Evolutionary conservation across 2,329 filamentous ascomycete species (phyloP), one percentile per base, ranked within the genome.

Genomic region (Clarireedia sp.): DNA sequence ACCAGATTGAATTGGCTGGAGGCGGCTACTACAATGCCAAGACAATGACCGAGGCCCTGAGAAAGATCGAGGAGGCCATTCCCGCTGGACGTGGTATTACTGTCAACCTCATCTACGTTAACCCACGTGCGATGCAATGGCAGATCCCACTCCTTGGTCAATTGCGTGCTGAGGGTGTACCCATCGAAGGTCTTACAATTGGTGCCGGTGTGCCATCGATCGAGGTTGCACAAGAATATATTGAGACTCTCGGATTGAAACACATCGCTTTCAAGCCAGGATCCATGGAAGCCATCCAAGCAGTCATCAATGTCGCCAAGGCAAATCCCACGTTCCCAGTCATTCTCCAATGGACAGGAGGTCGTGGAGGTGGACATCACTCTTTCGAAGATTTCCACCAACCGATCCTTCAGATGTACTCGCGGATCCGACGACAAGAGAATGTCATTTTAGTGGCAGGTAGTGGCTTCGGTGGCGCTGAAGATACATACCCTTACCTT

Each of bases 341-440:
- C 51, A 83, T 96, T 52, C 76, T 96, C 59, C 91, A 96, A 73
- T 96, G 91, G 91, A 96, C 91, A 58, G 91, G 91, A 68, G 91
- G 91, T 41, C 87, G 91, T 72, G 91, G 90, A 62, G 91, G 91
- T 75, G 91, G 91, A 56, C 91, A 96, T 71, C 91, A 96, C 75
- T 96, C 90, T 0, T 95, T 86, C 60, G 91, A 96, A 70, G 91
- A 96, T 71, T 96, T 96, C 79, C 91, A 96, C 71, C 85, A 91
- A 67, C 91, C 91, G 5, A 86, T 96, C 45, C 76, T 96, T 7
- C 85, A 89, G 66, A 95, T 95, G 88, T 96, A 96, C 70, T 82
- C 85, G 63, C 85, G 90, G 56, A 90, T 96, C 62, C 83, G 91
- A 68, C 84, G 89, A 68, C 87, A 86, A 62, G 80, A 87, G 63